phyloP scores from a whole-genome alignment of 2,329 filamentous ascomycete genomes.

The Colletotrichum nymphaeae region DNA sequence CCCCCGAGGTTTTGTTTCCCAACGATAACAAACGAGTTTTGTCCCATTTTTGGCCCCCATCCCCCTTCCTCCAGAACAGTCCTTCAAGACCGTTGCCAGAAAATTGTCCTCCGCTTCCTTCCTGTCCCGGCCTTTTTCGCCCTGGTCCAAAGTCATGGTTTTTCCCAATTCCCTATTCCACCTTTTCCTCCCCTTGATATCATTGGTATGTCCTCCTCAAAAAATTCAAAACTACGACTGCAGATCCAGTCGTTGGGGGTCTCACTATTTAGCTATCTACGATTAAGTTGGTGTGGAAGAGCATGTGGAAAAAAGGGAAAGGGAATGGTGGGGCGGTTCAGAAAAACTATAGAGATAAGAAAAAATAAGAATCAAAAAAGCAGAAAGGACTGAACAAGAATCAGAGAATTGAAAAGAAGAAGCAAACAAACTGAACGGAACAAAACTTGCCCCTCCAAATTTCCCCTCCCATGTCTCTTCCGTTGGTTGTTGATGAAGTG shows the following conservation, averaged over 20 bases:
- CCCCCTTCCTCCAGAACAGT: neutral
- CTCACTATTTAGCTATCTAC: conserved; percentile 34
- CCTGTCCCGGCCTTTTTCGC: neutral
- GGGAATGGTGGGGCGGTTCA: neutral
- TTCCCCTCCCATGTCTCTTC: conserved; percentile 16
- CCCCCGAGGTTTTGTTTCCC: neutral
- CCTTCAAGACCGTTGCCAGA: neutral
- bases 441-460: neutral
- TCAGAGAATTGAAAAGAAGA: conserved; percentile 1
- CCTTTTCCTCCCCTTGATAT: conserved; percentile 37
- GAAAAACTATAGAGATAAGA: neutral
- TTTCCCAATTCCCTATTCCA: neutral
- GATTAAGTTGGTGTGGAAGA: conserved; percentile 25
- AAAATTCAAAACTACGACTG: conserved; percentile 5
- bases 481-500: neutral
- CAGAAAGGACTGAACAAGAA: neutral
- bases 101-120: neutral
- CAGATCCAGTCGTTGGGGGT: neutral
- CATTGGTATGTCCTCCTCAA: conserved; percentile 36
- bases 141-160: neutral
- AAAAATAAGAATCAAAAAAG: neutral
- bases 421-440: neutral
- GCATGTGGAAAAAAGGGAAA: too few relatives aligned
- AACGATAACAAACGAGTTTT: conserved; percentile 3
- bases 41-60: neutral